A percentile compares a stretch with the other conserved stretches of the same genome.
These are phyloP conservation scores for Exophiala alcalophila DNA, from an alignment of 2,329 filamentous ascomycete genomes.

Conservation along the genomic window DNA sequence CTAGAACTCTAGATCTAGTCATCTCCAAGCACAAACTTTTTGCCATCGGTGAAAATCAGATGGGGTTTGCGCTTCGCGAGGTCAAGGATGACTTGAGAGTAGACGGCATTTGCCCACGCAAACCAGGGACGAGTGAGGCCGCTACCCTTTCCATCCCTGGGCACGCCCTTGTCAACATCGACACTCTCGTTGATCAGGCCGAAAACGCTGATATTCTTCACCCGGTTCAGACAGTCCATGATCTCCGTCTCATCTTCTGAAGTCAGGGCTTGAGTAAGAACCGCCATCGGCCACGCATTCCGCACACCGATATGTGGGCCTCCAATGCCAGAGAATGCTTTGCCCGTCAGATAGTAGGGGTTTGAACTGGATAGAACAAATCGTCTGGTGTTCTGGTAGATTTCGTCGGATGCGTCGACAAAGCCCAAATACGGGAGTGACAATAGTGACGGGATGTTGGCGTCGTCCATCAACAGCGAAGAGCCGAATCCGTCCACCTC, in stretches of 20 bases:
- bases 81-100: constrained; percentile 46
- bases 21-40: no score
- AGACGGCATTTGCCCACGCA: constrained; percentile 95
- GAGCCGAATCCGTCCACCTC: constrained; percentile 65
- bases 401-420: constrained; percentile 56
- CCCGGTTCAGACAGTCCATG: constrained; percentile 62
- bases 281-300: constrained; percentile 95
- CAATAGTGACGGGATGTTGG: constrained; percentile 61
- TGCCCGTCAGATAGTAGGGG: constrained; percentile 80
- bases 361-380: constrained; percentile 76
- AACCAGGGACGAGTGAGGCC: constrained; percentile 64
- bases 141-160: constrained; percentile 48
- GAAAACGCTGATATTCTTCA: constrained; percentile 64
- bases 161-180: no score
- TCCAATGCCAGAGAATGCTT: constrained; percentile 80
- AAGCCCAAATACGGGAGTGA: constrained; percentile 56
- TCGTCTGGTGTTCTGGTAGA: constrained; percentile 83
- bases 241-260: constrained; percentile 74
- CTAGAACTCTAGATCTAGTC: no score
- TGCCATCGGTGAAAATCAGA: no score
- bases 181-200: constrained; percentile 91
- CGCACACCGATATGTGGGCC: constrained; percentile 73
- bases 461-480: constrained; percentile 62
- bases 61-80: constrained; percentile 6
- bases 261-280: constrained; percentile 88